phyloP scores from a whole-genome alignment of 108 stramenopile genomes.

The Fistulifera pelliculosa region DNA sequence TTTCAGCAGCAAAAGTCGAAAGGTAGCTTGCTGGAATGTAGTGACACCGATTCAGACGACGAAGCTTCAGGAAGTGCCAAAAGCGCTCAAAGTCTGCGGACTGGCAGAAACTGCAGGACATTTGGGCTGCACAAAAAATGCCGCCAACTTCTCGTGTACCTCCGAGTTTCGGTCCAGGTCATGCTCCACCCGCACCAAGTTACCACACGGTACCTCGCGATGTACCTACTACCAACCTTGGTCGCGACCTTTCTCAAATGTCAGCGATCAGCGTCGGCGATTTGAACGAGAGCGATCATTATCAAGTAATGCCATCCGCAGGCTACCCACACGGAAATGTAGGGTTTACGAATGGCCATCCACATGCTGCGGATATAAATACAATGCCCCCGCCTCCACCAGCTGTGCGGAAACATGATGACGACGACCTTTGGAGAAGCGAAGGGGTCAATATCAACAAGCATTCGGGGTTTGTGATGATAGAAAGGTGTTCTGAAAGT shows the following conservation, averaged over 20 bases:
- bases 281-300: background rate
- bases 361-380: background rate
- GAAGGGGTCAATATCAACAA: background rate
- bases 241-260: conserved; percentile 28
- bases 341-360: background rate
- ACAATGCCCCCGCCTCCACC: background rate
- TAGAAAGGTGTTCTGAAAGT: no score
- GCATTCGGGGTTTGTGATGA: no score
- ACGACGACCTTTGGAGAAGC: background rate
- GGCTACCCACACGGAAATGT: background rate
- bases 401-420: background rate
- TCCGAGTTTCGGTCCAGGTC: background rate
- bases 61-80: conserved; percentile 7
- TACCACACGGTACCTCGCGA: conserved; percentile 14
- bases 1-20: conserved; percentile 21
- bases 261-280: conserved; percentile 25
- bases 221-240: conserved; percentile 21
- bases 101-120: conserved; percentile 36
- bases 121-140: conserved; percentile 9
- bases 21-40: conserved; percentile 36
- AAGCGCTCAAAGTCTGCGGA: conserved; percentile 19
- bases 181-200: background rate
- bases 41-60: conserved; percentile 44
- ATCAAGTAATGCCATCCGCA: background rate
- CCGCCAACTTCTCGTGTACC: background rate